Base-by-base conservation (phyloP, 768 basidiomycete genomes). In the Lactifluus pinguis region DNA sequence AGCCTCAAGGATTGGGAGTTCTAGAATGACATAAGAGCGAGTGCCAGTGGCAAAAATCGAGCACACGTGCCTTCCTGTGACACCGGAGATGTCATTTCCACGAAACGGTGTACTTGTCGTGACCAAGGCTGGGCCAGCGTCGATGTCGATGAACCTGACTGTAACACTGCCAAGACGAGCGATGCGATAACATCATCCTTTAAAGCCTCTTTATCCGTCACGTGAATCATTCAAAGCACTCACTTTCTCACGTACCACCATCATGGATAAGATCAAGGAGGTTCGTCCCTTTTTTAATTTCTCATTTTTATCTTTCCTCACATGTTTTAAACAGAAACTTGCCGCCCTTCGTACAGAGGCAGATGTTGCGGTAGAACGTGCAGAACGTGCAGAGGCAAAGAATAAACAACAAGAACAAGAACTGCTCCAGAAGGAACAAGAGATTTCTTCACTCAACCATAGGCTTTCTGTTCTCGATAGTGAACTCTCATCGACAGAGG, bases 1-100 rank as follows among this genome's bases (percentile, higher is more conserved):
- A 34, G 89, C 81, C 79, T 98, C 95, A 69, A 98, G 86, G 73
- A 98, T 92, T 61, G 91, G 86, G 64, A 94, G 79, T 77, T 98
- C 95, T 86, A 76, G 68, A 72, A 68, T 70, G 68, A 53, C 48
- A 64, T 58, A 59, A 54, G 58, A 6, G 59, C 59, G 56, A 71
- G 59, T n/a, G 55, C 47, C 53, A 68, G 65, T 61, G 49, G 59
- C 66, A 63, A 49, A 51, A 62, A 21, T 39, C 65, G 62, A 69
- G 58, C 45, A 49, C 54, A 68, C 75, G 65, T 66, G 87, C 89
- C 89, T 80, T 91, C 87, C 68, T 90, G 89, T 57, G 89, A 83
- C 56, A 92, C 86, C 53, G 85, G 80, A 42, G 80, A 78, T 72
- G 83, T 72, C 87, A 90, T 67, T 7, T 56, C 41, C 29, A 11